Conservation (phyloP, 805 yeast genomes). For the Trichomonascus vanleenenianus region DNA sequence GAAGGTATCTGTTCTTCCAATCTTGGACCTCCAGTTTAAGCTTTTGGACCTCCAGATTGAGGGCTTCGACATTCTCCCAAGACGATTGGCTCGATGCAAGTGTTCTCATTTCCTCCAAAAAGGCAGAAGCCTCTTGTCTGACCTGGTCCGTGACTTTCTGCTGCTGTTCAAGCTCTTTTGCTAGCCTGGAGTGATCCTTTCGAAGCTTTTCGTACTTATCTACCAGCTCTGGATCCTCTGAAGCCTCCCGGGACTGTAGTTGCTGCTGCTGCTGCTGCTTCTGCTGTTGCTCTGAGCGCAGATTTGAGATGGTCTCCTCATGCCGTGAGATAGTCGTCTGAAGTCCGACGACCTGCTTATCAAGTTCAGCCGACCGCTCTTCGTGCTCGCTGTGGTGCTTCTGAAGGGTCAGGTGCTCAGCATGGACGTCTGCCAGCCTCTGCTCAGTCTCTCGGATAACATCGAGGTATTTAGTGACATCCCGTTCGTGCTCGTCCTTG, state of each 20-base stretch:
- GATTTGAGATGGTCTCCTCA: neutral
- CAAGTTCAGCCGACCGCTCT: neutral
- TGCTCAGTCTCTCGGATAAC: slow-evolving; percentile 1
- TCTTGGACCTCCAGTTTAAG: slow-evolving; percentile 28
- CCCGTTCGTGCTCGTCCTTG: neutral
- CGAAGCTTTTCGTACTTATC: slow-evolving; percentile 16
- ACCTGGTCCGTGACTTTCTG: slow-evolving; percentile 30
- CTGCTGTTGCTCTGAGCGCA: neutral
- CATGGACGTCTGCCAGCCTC: slow-evolving; percentile 1
- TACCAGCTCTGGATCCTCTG: slow-evolving; percentile 8
- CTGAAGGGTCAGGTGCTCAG: slow-evolving; percentile 1
- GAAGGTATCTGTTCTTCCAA: slow-evolving; percentile 29
- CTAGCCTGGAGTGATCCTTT: slow-evolving; percentile 18
- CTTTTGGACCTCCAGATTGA: slow-evolving; percentile 16
- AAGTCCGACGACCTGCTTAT: neutral
- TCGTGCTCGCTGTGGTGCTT: neutral
- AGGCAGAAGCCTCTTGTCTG: slow-evolving; percentile 29
- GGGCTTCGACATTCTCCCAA: slow-evolving; percentile 9
- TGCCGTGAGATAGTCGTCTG: neutral
- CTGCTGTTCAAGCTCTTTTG: slow-evolving; percentile 18
- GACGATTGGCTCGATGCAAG: slow-evolving; percentile 23
- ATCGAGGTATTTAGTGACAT: slow-evolving; percentile 1
- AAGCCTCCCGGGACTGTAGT: neutral
- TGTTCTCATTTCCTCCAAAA: slow-evolving; percentile 32
- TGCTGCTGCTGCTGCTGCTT: neutral